Conservation (phyloP, 1,284 basidiomycete genomes). For the Hymenochaete sp. region DNA sequence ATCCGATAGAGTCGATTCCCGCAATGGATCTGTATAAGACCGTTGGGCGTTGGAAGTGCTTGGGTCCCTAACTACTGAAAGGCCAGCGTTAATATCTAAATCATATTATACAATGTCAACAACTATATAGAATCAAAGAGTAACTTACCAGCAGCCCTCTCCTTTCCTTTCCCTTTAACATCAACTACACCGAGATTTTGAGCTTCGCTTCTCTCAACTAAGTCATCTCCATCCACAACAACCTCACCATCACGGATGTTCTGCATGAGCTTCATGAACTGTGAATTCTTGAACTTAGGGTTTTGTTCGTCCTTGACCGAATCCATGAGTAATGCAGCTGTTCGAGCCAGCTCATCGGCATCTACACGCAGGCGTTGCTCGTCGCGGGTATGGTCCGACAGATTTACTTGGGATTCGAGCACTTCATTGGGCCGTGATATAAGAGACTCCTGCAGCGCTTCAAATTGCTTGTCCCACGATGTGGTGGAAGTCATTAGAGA, state of each 20-base stretch:
- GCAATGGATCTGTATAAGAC: not conserved
- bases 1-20: not conserved
- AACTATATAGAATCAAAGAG: not conserved
- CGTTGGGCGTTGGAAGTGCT: conserved; percentile 7
- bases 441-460: conserved; percentile 9
- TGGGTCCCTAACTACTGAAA: conserved; percentile 10
- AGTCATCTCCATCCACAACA: conserved; percentile 74
- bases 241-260: conserved; percentile 77
- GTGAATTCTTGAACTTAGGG: conserved; percentile 83
- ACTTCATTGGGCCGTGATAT: not conserved
- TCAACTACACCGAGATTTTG: conserved; percentile 28
- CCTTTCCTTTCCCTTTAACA: conserved; percentile 62
- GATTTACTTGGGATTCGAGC: not conserved
- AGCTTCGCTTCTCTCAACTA: conserved; percentile 48
- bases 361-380: conserved; percentile 24
- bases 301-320: conserved; percentile 65
- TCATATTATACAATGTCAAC: not conserved
- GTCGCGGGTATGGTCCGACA: not conserved
- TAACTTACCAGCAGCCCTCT: conserved; percentile 6
- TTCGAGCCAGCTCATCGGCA: conserved; percentile 63
- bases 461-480: conserved; percentile 15
- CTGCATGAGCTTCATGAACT: conserved; percentile 83
- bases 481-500: conserved; percentile 3
- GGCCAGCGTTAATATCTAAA: not conserved
- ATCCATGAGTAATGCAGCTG: conserved; percentile 64